phyloP scores from a whole-genome alignment of 1,284 basidiomycete genomes.

The Trichosporon sp. region DNA sequence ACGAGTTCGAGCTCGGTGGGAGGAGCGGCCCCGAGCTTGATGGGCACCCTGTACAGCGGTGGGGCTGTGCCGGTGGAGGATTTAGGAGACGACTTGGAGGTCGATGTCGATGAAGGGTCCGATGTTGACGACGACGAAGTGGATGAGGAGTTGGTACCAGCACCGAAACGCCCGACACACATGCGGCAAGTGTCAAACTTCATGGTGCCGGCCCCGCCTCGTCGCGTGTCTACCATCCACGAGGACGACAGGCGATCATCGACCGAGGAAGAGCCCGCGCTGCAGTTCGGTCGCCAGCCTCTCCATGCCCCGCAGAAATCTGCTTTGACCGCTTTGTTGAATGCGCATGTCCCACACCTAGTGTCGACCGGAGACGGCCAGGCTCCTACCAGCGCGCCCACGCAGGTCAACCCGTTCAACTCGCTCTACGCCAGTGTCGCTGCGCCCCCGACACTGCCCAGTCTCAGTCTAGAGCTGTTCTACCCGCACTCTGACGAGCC shows the following conservation, averaged over 20 bases:
- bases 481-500: slow-evolving; percentile 81
- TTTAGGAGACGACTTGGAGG: slow-evolving; percentile 39
- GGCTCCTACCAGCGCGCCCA: slow-evolving; percentile 11
- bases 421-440: slow-evolving; percentile 58
- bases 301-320: slow-evolving; percentile 30
- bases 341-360: slow-evolving; percentile 49
- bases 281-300: slow-evolving; percentile 34
- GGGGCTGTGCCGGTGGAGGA: slow-evolving; percentile 36
- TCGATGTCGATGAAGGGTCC: slow-evolving; percentile 38
- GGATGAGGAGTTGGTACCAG: slow-evolving; percentile 31
- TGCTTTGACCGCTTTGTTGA: slow-evolving; percentile 45
- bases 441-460: slow-evolving; percentile 51
- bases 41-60: slow-evolving; percentile 2
- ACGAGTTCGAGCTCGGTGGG: slow-evolving; percentile 14
- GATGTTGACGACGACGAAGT: slow-evolving; percentile 45
- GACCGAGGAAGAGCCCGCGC: slow-evolving; percentile 29
- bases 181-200: slow-evolving; percentile 13
- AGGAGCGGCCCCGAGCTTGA: background rate
- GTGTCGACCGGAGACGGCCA: slow-evolving; percentile 35
- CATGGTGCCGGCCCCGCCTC: background rate
- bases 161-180: slow-evolving; percentile 18
- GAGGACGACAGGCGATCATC: slow-evolving; percentile 38
- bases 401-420: slow-evolving; percentile 52
- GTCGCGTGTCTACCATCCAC: slow-evolving; percentile 30
- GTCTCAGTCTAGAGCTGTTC: slow-evolving; percentile 72